Evolutionary conservation across 148 eudicot genomes (phyloP).

Genomic region (Chenopodium suecicum): DNA sequence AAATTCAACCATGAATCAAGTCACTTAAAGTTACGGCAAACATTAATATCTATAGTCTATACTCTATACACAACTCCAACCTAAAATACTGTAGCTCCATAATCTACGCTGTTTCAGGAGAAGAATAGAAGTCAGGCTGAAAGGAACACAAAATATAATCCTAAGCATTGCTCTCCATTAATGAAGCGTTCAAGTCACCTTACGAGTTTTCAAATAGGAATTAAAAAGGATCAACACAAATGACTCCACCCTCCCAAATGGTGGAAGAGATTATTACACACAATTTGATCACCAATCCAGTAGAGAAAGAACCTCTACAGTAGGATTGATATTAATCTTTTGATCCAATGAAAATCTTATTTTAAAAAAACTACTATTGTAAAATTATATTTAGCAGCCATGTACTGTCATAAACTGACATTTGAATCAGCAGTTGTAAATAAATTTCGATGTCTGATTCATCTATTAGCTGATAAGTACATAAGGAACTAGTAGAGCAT

Average conservation of each 20-base stretch:
- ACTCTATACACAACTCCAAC: background rate
- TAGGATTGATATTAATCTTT: background rate
- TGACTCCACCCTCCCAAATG: background rate
- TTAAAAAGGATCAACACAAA: background rate
- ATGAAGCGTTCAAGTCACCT: background rate
- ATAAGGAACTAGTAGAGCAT: background rate
- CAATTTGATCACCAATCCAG: background rate
- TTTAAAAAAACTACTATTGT: too few relatives aligned
- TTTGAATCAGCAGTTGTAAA: background rate
- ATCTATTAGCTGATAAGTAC: background rate
- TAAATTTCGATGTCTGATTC: background rate
- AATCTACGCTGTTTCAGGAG: background rate
- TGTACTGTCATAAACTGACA: background rate
- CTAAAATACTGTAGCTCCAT: background rate
- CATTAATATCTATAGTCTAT: background rate
- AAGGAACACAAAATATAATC: background rate
- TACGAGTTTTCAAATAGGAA: background rate
- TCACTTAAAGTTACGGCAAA: background rate
- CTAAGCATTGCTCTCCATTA: background rate
- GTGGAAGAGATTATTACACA: background rate
- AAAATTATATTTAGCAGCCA: background rate
- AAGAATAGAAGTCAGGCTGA: background rate
- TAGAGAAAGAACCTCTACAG: background rate
- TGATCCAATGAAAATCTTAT: too few relatives aligned
- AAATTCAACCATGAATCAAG: background rate